Conservation (phyloP, 2,329 filamentous ascomycete species). For the Elsinoe perseae region DNA sequence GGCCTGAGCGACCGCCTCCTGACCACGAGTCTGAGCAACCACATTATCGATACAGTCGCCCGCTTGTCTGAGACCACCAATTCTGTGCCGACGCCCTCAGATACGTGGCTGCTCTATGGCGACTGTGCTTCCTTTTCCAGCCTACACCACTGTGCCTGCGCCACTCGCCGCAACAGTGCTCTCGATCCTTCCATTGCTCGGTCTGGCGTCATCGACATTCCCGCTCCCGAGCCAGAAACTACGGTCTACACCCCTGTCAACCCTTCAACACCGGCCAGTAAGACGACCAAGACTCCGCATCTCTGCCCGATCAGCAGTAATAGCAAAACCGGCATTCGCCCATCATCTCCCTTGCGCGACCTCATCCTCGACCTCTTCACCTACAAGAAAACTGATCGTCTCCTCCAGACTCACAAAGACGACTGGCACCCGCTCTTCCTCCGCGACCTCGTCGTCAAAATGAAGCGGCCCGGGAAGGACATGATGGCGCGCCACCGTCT, state of each 20-base stretch:
- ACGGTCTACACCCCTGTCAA: not conserved
- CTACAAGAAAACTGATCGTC: constrained; percentile 45
- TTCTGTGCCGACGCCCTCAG: constrained; percentile 41
- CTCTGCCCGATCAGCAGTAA: constrained; percentile 31
- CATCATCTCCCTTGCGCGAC: constrained; percentile 32
- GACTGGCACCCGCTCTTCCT: constrained; percentile 43
- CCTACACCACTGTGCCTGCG: constrained; percentile 14
- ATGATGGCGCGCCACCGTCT: constrained; percentile 37
- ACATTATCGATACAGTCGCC: constrained; percentile 37
- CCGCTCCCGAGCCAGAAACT: not conserved
- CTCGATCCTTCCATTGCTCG: not conserved
- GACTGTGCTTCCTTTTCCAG: constrained; percentile 7
- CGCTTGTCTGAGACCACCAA: constrained; percentile 42
- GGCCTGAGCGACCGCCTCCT: constrained; percentile 41
- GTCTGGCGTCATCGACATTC: not conserved
- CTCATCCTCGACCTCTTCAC: constrained; percentile 44
- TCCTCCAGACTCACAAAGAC: constrained; percentile 40
- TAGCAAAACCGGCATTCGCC: constrained; percentile 28
- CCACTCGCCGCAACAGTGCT: not conserved
- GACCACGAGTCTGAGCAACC: constrained; percentile 40
- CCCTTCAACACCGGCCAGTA: not conserved
- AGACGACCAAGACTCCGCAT: not conserved
- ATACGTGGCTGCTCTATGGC: constrained; percentile 44
- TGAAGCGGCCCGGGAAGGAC: constrained; percentile 40
- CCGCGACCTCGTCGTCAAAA: constrained; percentile 39